Base-by-base conservation (phyloP, 805 yeast genomes). In the Lachancea cidri region DNA sequence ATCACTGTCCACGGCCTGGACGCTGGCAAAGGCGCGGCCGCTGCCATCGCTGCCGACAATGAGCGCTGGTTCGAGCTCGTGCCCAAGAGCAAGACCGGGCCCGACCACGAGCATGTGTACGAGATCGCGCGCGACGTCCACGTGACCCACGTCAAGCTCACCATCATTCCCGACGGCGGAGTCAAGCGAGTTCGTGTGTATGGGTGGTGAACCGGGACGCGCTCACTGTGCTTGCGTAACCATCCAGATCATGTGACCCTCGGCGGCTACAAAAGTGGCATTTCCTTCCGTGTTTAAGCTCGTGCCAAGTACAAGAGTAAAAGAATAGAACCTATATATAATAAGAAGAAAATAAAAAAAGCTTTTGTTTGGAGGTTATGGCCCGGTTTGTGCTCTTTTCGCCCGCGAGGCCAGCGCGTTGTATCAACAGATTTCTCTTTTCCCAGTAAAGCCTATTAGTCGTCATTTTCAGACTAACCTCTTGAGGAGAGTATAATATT, bases 91-190 rank as follows among this genome's bases (percentile, higher is more conserved):
- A 83, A 83, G 62, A 84, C 95, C 1, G 77, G 78, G n/a, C 87
- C 96, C 4, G 94, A 89, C 62, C 70, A 71, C 45, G 96, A 86
- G 60, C 96, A 91, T 60, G 64, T 58, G 13, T 86, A 64, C 57
- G 52, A 46, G 17, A 52, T 65, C 8, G 52, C 49, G 19, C 54
- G 45, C 22, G 60, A 66, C 4, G 61, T 70, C 14, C 55, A 63
- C 1, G 76, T 62, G 53, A 75, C 88, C 7, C 95, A 88, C 60
- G 85, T 88, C 22, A 78, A 80, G 54, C 62, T 91, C 51, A 78
- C 85, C 7, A 83, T 91, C 62, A 83, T 88, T 49, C 98, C 98
- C 17, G 98, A 91, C 59, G 98, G 98, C 37, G 98, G 98, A 46
- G 86, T 88, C 42, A 91, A 91, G 71, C 77, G 98, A 60, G 66